Percentiles rank a stretch among this genome's conserved stretches.
Evolutionary conservation across 257 asterid species (phyloP).

Genomic region (Nicotiana attenuata): DNA sequence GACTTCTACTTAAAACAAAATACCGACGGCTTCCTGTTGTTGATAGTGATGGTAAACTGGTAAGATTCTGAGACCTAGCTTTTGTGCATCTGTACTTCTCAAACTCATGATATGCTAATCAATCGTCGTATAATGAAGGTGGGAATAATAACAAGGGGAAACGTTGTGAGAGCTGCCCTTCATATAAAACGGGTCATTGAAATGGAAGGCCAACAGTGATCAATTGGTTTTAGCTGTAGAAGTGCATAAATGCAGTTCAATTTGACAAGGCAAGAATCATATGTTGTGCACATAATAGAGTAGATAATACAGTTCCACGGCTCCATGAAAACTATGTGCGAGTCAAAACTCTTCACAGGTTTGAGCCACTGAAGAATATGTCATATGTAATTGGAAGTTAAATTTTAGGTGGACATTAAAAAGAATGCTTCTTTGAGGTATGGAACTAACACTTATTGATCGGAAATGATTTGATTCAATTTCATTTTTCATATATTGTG

Average conservation of each 20-base stretch:
- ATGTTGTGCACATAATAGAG: no score
- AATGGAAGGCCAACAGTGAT: constrained; percentile 8
- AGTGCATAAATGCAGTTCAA: background rate
- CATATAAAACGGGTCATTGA: constrained; percentile 29
- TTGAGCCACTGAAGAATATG: background rate
- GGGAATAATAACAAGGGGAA: constrained; percentile 44
- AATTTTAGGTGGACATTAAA: background rate
- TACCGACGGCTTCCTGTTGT: constrained; percentile 79
- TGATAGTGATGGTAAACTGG: constrained; percentile 71
- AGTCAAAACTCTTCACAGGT: background rate
- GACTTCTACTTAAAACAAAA: constrained; percentile 68
- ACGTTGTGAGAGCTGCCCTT: constrained; percentile 47
- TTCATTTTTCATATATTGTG: background rate
- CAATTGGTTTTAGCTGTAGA: background rate
- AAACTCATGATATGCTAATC: background rate
- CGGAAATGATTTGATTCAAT: background rate
- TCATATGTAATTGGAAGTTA: background rate
- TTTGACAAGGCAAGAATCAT: background rate
- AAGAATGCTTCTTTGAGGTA: background rate
- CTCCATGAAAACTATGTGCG: background rate
- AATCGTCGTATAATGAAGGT: constrained; percentile 18
- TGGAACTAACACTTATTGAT: background rate
- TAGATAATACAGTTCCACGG: background rate
- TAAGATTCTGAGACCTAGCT: constrained; percentile 22
- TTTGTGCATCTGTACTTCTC: background rate